Conservation (phyloP, 495 filamentous ascomycete species). For the Stereocaulon alpinum region DNA sequence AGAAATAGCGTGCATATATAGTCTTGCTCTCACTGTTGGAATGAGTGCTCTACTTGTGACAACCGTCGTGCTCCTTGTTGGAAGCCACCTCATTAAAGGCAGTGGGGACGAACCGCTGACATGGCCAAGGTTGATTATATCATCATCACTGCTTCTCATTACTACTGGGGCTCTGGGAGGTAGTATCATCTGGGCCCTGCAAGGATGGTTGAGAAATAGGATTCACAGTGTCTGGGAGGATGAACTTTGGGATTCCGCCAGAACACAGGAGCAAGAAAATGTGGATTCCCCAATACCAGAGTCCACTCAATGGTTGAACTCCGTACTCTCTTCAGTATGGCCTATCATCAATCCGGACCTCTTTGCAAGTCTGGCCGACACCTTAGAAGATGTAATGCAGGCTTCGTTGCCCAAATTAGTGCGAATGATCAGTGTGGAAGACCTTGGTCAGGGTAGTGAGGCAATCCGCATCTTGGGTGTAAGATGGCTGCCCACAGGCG, state of each 20-base stretch:
- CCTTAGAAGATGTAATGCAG: constrained; percentile 64
- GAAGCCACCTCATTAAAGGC: background rate
- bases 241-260: constrained; percentile 50
- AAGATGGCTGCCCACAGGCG: constrained; percentile 55
- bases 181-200: constrained; percentile 34
- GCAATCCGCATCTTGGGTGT: constrained; percentile 53
- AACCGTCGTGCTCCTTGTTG: constrained; percentile 22
- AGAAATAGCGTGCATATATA: constrained; percentile 38
- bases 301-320: constrained; percentile 57
- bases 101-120: constrained; percentile 7
- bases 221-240: constrained; percentile 48
- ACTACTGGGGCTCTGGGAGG: constrained; percentile 26
- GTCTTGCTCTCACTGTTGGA: constrained; percentile 35
- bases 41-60: constrained; percentile 27
- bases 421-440: constrained; percentile 58
- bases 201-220: constrained; percentile 43
- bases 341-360: constrained; percentile 61
- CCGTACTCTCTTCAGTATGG: constrained; percentile 52
- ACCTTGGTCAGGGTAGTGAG: constrained; percentile 60
- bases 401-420: constrained; percentile 52
- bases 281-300: constrained; percentile 40
- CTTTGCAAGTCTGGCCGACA: constrained; percentile 52
- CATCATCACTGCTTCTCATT: constrained; percentile 20
- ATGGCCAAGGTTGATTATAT: constrained; percentile 20
- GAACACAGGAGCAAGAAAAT: constrained; percentile 34